Conservation (phyloP, 2,329 filamentous ascomycete genomes). For the Microsporum audouinii region DNA sequence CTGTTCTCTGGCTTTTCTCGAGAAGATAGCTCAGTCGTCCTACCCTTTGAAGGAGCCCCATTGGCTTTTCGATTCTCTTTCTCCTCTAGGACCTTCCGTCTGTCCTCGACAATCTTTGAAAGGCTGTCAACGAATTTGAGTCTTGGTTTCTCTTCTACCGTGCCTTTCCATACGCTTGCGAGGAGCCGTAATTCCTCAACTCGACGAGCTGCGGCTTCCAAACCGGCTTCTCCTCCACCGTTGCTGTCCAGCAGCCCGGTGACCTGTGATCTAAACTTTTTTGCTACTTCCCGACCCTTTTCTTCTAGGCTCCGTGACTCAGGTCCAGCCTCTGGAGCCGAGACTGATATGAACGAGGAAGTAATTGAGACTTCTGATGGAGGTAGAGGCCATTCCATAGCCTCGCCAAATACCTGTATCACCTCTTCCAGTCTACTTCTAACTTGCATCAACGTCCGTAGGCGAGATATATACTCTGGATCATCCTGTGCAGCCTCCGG, state of each 20-base stretch:
- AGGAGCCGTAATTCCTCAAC: constrained; percentile 69
- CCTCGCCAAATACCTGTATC: constrained; percentile 82
- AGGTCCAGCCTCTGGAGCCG: constrained; percentile 62
- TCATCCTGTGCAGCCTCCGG: constrained; percentile 26
- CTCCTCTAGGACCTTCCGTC: constrained; percentile 38
- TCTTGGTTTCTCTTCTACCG: constrained; percentile 81
- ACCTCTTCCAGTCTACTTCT: constrained; percentile 76
- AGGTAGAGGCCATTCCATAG: constrained; percentile 89
- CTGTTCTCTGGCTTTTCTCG: constrained; percentile 26
- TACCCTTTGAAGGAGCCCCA: constrained; percentile 14
- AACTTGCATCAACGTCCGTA: constrained; percentile 73
- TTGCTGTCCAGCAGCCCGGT: constrained; percentile 50
- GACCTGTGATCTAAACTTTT: constrained; percentile 58
- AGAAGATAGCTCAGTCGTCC: constrained; percentile 15
- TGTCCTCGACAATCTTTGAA: constrained; percentile 71
- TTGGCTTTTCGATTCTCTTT: constrained; percentile 11
- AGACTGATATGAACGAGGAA: constrained; percentile 81
- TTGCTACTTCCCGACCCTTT: constrained; percentile 72
- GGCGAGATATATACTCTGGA: constrained; percentile 60
- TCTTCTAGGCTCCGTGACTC: constrained; percentile 64
- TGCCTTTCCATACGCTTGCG: constrained; percentile 82
- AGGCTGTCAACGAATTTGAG: constrained; percentile 70
- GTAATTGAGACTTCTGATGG: constrained; percentile 75
- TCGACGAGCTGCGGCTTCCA: constrained; percentile 55
- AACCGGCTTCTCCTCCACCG: constrained; percentile 51